Percentiles rank a stretch among this genome's conserved stretches.
Evolutionary conservation across 2,329 filamentous ascomycete species (phyloP).

Genomic region (Phoma sp.): DNA sequence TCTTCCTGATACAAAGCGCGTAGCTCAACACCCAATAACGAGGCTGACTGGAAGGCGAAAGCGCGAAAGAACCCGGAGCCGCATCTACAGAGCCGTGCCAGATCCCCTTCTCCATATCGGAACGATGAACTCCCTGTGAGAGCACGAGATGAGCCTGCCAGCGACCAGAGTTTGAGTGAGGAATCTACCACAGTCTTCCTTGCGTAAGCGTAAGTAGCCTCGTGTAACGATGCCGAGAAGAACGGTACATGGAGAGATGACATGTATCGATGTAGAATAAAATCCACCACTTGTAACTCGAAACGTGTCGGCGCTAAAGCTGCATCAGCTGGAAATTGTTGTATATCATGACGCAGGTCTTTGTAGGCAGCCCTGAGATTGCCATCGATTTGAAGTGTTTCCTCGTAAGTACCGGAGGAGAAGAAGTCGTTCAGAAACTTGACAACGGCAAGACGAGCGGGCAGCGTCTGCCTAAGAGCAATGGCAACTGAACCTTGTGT

Average conservation of each 20-base stretch:
- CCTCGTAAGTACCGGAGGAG: slow-evolving; percentile 33
- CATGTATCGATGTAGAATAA: slow-evolving; percentile 38
- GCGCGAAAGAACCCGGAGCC: slow-evolving; percentile 35
- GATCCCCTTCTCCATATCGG: slow-evolving; percentile 12
- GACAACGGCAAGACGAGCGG: slow-evolving; percentile 45
- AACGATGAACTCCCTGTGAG: slow-evolving; percentile 5
- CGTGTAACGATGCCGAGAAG: slow-evolving; percentile 26
- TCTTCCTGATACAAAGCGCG: slow-evolving; percentile 36
- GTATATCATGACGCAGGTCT: slow-evolving; percentile 24
- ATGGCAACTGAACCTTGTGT: slow-evolving; percentile 48
- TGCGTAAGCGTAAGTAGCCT: slow-evolving; percentile 35
- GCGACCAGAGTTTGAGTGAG: slow-evolving; percentile 36
- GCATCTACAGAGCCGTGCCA: slow-evolving; percentile 30
- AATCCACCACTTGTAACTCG: slow-evolving; percentile 30
- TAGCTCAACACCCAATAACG: slow-evolving; percentile 31
- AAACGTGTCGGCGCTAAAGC: slow-evolving; percentile 15
- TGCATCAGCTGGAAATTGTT: slow-evolving; percentile 8
- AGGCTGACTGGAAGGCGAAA: slow-evolving; percentile 29
- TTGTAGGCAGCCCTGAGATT: slow-evolving; percentile 31
- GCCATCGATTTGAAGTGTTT: slow-evolving; percentile 35
- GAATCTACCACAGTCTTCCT: slow-evolving; percentile 35
- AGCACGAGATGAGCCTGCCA: slow-evolving; percentile 12
- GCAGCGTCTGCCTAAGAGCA: slow-evolving; percentile 47
- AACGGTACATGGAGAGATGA: slow-evolving; percentile 36
- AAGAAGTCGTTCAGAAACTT: slow-evolving; percentile 39